phyloP scores from a whole-genome alignment of 2,329 filamentous ascomycete species.

The Penicillium sp. region DNA sequence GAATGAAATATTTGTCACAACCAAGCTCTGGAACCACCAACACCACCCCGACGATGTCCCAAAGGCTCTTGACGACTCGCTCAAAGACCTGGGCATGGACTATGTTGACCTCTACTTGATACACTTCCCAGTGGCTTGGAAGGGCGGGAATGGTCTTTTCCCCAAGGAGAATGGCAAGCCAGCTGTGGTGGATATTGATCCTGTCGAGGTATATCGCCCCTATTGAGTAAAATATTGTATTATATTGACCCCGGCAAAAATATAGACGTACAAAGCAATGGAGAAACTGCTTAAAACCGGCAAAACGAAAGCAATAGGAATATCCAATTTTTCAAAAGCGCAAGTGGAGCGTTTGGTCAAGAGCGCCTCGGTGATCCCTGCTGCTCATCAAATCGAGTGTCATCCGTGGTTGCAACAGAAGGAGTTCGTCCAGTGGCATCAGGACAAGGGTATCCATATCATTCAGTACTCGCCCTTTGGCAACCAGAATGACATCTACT shows the following conservation, averaged over 20 bases:
- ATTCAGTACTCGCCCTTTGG: constrained; percentile 55
- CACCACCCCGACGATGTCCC: constrained; percentile 61
- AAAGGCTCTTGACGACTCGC: constrained; percentile 56
- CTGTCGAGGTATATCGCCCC: constrained; percentile 45
- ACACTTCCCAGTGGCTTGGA: constrained; percentile 60
- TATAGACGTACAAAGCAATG: constrained; percentile 51
- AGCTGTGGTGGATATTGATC: constrained; percentile 44
- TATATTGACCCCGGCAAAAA: too few relatives aligned
- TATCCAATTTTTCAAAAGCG: constrained; percentile 50
- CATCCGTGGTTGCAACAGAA: constrained; percentile 53
- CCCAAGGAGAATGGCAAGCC: constrained; percentile 43
- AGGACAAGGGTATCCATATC: constrained; percentile 49
- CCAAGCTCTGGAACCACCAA: constrained; percentile 64
- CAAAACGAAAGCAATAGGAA: constrained; percentile 49
- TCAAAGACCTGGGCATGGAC: constrained; percentile 60
- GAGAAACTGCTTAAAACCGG: constrained; percentile 39
- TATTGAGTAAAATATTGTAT: too few relatives aligned
- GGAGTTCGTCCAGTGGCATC: constrained; percentile 48
- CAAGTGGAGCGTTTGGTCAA: constrained; percentile 48
- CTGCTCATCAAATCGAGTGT: constrained; percentile 50
- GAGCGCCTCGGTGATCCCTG: constrained; percentile 43
- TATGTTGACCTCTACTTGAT: constrained; percentile 70
- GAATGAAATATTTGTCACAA: constrained; percentile 62
- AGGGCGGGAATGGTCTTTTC: constrained; percentile 44
- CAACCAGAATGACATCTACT: constrained; percentile 51